Evolutionary conservation across 2,329 filamentous ascomycete genomes (phyloP).

Genomic region (Neopestalotiopsis sp.): DNA sequence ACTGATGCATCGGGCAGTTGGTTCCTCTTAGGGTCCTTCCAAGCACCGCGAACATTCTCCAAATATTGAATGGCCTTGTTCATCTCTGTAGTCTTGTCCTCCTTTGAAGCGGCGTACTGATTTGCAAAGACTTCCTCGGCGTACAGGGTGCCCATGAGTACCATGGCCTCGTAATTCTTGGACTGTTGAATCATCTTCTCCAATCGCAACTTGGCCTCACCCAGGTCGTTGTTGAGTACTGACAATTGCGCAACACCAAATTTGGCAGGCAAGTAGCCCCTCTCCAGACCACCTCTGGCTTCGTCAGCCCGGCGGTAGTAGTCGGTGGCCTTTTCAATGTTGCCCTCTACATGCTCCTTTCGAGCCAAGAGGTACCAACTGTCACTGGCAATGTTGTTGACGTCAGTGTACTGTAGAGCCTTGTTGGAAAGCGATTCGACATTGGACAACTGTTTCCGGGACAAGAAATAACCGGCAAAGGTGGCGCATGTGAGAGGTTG

Average conservation of each 20-base stretch:
- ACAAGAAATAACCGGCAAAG: slow-evolving; percentile 88
- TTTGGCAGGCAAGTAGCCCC: slow-evolving; percentile 90
- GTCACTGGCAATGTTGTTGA: slow-evolving; percentile 95
- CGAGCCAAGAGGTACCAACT: slow-evolving; percentile 95
- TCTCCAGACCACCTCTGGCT: slow-evolving; percentile 88
- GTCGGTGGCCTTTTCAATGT: slow-evolving; percentile 76
- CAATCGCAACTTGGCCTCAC: slow-evolving; percentile 89
- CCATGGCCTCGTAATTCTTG: slow-evolving; percentile 87
- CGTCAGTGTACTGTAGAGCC: slow-evolving; percentile 93
- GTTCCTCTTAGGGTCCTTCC: slow-evolving; percentile 92
- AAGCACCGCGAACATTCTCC: slow-evolving; percentile 82
- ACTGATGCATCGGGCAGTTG: slow-evolving; percentile 83
- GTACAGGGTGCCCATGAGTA: slow-evolving; percentile 86
- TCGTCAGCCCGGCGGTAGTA: slow-evolving; percentile 92
- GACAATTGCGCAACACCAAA: slow-evolving; percentile 92
- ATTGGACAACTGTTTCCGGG: slow-evolving; percentile 78
- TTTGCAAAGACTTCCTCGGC: slow-evolving; percentile 91
- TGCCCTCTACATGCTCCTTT: slow-evolving; percentile 85
- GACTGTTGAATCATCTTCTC: slow-evolving; percentile 93
- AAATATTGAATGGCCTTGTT: slow-evolving; percentile 87
- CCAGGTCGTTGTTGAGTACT: slow-evolving; percentile 81
- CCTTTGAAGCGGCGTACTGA: slow-evolving; percentile 73
- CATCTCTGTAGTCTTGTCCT: slow-evolving; percentile 84
- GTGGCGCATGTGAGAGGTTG: slow-evolving; percentile 88
- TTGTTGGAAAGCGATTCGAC: slow-evolving; percentile 89